phyloP scores from a whole-genome alignment of 805 yeast species.

The Pichia insulana region DNA sequence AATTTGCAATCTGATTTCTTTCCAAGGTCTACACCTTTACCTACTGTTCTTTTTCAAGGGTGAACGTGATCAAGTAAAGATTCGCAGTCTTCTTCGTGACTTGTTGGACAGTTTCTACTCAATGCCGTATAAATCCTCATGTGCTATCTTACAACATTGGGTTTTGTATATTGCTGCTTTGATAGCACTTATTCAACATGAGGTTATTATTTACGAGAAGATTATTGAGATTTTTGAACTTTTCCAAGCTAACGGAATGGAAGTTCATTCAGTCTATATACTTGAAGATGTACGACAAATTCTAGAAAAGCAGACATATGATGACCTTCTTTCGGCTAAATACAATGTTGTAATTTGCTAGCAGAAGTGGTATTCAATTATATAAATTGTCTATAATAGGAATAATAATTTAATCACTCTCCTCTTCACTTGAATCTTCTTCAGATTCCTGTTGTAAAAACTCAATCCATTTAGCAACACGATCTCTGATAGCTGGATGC shows the following conservation, averaged over 20 bases:
- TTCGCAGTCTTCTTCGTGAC: conserved; percentile 1
- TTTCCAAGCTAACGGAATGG: conserved; percentile 9
- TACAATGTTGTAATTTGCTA: conserved; percentile 6
- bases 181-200: conserved; percentile 4
- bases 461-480: conserved; percentile 67
- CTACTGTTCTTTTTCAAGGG: conserved; percentile 6
- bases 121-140: conserved; percentile 10
- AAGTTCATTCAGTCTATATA: conserved; percentile 3
- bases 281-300: conserved; percentile 1
- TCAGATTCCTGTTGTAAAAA: conserved; percentile 65
- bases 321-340: not conserved
- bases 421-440: conserved; percentile 12
- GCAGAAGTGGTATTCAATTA: too few relatives aligned
- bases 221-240: conserved; percentile 3
- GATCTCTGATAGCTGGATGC: conserved; percentile 38
- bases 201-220: conserved; percentile 5
- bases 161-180: conserved; percentile 4
- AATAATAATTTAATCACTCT: not conserved
- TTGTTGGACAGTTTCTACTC: conserved; percentile 8
- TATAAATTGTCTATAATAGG: too few relatives aligned
- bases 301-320: conserved; percentile 1
- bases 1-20: conserved; percentile 6
- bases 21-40: conserved; percentile 7
- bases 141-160: conserved; percentile 9
- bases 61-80: not conserved